phyloP scores from a whole-genome alignment of 306 rosid species.

The Oxytropis ochrocephala region DNA sequence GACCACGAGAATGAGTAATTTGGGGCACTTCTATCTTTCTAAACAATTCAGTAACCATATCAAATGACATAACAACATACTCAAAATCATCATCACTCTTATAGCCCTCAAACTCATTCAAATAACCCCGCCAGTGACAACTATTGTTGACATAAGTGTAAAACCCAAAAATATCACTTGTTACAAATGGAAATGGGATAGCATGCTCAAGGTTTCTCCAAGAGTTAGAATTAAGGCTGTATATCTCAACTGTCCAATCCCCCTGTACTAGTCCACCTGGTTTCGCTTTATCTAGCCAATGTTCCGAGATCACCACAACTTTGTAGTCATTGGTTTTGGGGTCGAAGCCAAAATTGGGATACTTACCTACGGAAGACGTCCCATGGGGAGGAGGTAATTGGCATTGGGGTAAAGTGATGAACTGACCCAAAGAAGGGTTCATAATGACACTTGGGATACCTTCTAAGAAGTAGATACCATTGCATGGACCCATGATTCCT shows the following conservation, averaged over 20 bases:
- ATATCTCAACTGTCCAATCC: constrained; percentile 10
- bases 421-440: too few relatives aligned
- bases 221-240: constrained; percentile 11
- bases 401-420: not conserved
- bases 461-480: too few relatives aligned
- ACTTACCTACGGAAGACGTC: not conserved
- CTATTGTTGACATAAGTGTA: not conserved
- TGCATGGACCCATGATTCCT: not conserved
- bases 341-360: not conserved
- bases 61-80: constrained; percentile 4
- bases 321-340: not conserved
- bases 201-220: not conserved
- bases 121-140: not conserved
- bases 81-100: not conserved
- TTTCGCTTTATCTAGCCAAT: not conserved
- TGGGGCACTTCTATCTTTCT: constrained; percentile 2
- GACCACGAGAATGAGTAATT: not conserved
- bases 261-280: too few relatives aligned
- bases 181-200: not conserved
- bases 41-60: not conserved
- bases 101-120: not conserved
- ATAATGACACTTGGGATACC: too few relatives aligned
- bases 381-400: too few relatives aligned
- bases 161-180: not conserved
- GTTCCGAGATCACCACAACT: constrained; percentile 2